Percentiles rank a stretch among this genome's conserved stretches.
phyloP scores from a whole-genome alignment of 192 early-diverging fungal species.

The Paraglomus occultum region DNA sequence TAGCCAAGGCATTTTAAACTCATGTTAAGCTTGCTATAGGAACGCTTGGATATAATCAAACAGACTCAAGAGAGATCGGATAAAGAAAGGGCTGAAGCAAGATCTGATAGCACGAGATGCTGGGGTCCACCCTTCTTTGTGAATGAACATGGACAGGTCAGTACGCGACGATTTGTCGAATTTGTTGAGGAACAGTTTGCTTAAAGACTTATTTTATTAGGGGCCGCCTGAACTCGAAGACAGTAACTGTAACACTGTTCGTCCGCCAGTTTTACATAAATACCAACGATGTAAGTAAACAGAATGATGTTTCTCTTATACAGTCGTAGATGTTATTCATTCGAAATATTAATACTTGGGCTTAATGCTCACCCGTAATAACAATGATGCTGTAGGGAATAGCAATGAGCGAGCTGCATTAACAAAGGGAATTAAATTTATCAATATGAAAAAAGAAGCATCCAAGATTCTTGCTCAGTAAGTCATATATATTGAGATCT shows the following conservation, averaged over 20 bases:
- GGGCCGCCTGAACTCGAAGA: constrained; percentile 33
- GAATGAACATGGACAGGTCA: constrained; percentile 24
- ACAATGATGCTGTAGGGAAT: constrained; percentile 1
- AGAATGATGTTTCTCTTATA: constrained; percentile 22
- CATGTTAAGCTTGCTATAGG: too few relatives aligned
- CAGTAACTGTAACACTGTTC: not conserved
- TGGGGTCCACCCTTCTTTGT: constrained; percentile 39
- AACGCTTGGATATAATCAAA: too few relatives aligned
- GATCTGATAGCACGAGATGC: not conserved
- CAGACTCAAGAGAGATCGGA: too few relatives aligned
- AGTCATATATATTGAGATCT: not conserved
- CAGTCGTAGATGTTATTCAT: constrained; percentile 26
- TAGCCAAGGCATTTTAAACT: too few relatives aligned
- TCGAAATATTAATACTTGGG: constrained; percentile 25
- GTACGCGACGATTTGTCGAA: not conserved
- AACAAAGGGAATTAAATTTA: not conserved
- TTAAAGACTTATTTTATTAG: constrained; percentile 20
- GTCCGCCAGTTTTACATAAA: constrained; percentile 3
- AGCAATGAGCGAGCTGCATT: not conserved
- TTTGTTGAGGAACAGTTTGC: not conserved
- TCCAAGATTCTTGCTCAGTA: not conserved
- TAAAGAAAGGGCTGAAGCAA: too few relatives aligned
- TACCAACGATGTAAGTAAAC: constrained; percentile 6
- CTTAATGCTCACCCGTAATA: constrained; percentile 9
- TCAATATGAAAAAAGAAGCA: constrained; percentile 18